Percentiles rank a stretch among this genome's conserved stretches.
phyloP scores from a whole-genome alignment of 805 yeast genomes.

The Candida succiphila region DNA sequence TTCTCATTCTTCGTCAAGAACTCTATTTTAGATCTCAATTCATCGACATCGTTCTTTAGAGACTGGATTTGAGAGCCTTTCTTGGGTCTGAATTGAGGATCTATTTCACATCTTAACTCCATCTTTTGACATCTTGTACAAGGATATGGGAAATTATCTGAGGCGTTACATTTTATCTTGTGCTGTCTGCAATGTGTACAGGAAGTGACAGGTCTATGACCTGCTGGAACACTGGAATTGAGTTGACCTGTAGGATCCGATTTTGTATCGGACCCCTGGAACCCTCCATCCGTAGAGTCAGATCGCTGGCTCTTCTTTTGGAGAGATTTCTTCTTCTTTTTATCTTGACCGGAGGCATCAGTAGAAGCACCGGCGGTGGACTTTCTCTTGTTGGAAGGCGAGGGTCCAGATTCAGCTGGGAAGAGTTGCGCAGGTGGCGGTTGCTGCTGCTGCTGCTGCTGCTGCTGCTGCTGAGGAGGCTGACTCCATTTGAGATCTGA shows the following conservation, averaged over 20 bases:
- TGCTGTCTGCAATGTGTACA: conserved; percentile 94
- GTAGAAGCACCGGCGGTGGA: too few relatives aligned
- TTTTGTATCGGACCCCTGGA: too few relatives aligned
- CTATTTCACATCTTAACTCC: conserved; percentile 77
- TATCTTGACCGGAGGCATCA: too few relatives aligned
- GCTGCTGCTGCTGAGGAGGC: not conserved
- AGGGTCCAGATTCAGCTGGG: too few relatives aligned
- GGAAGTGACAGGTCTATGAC: conserved; percentile 83
- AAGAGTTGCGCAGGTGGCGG: too few relatives aligned
- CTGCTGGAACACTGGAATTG: too few relatives aligned
- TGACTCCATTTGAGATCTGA: too few relatives aligned
- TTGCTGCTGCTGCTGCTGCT: conserved; percentile 3
- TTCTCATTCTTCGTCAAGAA: conserved; percentile 56
- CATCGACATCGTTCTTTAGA: conserved; percentile 77
- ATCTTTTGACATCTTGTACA: conserved; percentile 77
- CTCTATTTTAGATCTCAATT: conserved; percentile 63
- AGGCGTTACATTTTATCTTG: conserved; percentile 87
- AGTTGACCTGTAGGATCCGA: too few relatives aligned
- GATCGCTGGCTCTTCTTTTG: too few relatives aligned
- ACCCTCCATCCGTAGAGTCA: too few relatives aligned
- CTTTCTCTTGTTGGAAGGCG: too few relatives aligned
- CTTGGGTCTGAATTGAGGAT: conserved; percentile 84
- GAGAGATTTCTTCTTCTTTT: too few relatives aligned
- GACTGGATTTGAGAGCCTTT: conserved; percentile 87
- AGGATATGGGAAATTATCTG: conserved; percentile 70